Evolutionary conservation across 2,329 filamentous ascomycete genomes (phyloP), one percentile per base, ranked within the genome.

Genomic region (Cercospora nicotianae): DNA sequence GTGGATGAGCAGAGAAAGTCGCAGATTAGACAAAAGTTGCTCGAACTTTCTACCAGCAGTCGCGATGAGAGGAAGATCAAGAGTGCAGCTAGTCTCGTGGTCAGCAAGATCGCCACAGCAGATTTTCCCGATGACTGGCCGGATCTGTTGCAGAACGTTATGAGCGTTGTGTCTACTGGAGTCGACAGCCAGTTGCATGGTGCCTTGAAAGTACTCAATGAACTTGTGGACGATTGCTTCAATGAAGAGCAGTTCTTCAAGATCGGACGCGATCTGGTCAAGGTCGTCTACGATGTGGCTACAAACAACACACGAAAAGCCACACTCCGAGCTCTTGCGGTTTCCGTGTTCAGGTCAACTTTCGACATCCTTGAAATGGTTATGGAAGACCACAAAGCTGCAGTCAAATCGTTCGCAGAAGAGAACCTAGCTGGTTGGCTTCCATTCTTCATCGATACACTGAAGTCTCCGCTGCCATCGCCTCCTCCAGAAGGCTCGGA

Each of bases 61-160:
- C 87, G 88, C 31, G 83, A 86, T 39, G 92, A 97, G 77, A 88
- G 93, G 74, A 97, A 92, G 81, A 90, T 97, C 77, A 95, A 95
- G 83, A 87, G 90, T 65, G 89, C 91, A n/a, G 92, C 94, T 62
- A 96, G 93, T 84, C 92, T 89, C 73, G 89, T 91, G 5, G 92
- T 97, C 70, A 94, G 93, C 83, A 98, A 97, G 82, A 96, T 99
- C 74, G 95, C 95, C 66, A 91, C 89, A 71, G 88, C 90, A 76
- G 95, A 99, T 82, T 98, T 96, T 77, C 95, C 95, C 63, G 93
- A 97, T 68, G 87, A 94, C 75, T 99, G 95, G 95, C 93, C 94
- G n/a, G 87, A 88, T 72, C 87, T 99, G 53, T 87, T 99, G 31
- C 92, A 93, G 23, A 87, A 89, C 36, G 85, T 98, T 51, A 87